phyloP scores from a whole-genome alignment of 2,329 filamentous ascomycete genomes.

The Aurifilum marmelostoma region DNA sequence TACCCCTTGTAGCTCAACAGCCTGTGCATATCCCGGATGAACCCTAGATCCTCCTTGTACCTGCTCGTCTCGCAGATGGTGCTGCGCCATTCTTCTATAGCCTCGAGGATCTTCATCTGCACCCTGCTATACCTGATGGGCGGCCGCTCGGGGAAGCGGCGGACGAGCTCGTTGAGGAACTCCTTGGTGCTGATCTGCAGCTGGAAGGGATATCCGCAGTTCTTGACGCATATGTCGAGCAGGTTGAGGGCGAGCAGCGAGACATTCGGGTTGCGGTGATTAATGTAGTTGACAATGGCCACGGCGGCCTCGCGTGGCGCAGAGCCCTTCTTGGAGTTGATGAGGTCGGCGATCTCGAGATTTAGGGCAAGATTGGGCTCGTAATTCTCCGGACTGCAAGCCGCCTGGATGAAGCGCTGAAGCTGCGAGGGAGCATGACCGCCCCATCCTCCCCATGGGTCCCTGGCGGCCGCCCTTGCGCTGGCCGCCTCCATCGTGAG shows the following conservation, averaged over 20 bases:
- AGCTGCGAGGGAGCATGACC: conserved; percentile 77
- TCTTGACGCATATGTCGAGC: conserved; percentile 98
- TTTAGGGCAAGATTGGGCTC: conserved; percentile 96
- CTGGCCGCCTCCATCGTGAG: conserved; percentile 86
- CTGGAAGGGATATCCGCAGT: conserved; percentile 98
- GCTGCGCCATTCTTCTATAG: conserved; percentile 96
- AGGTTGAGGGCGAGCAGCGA: conserved; percentile 86
- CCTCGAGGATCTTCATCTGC: conserved; percentile 89
- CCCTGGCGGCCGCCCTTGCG: conserved; percentile 90
- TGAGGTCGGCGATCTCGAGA: conserved; percentile 93
- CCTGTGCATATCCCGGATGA: conserved; percentile 96
- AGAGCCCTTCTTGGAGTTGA: conserved; percentile 97
- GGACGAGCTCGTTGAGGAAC: conserved; percentile 96
- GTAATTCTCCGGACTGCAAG: conserved; percentile 96
- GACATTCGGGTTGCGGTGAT: conserved; percentile 96
- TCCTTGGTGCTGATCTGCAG: conserved; percentile 98
- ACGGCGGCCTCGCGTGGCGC: conserved; percentile 93
- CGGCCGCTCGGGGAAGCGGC: conserved; percentile 91
- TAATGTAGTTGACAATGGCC: conserved; percentile 91
- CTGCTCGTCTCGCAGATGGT: conserved; percentile 98
- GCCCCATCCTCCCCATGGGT: conserved; percentile 85
- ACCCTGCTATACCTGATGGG: conserved; percentile 84
- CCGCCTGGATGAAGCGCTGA: conserved; percentile 93
- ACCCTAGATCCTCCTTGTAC: conserved; percentile 96
- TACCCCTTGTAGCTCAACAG: conserved; percentile 97